phyloP scores from a whole-genome alignment of 805 yeast genomes.

The Candida namnaoensis region DNA sequence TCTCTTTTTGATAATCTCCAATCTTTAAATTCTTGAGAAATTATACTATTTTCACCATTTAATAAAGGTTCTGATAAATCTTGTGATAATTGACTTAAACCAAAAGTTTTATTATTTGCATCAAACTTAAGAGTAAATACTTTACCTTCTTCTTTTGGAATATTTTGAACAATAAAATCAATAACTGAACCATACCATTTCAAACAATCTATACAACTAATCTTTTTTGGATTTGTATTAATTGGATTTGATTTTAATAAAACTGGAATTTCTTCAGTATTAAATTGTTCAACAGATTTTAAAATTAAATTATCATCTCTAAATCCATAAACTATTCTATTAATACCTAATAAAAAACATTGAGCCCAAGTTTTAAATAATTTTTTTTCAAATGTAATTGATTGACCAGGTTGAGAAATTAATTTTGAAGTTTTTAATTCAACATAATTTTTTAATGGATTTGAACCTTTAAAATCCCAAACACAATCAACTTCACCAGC shows the following conservation, averaged over 20 bases:
- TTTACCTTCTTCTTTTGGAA: constrained; percentile 45
- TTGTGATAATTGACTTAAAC: constrained; percentile 37
- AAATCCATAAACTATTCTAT: constrained; percentile 78
- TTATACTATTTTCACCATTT: constrained; percentile 29
- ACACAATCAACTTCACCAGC: constrained; percentile 94
- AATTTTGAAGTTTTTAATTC: constrained; percentile 72
- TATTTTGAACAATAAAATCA: constrained; percentile 59
- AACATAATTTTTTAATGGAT: constrained; percentile 57
- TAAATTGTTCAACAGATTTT: constrained; percentile 62
- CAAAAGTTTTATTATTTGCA: constrained; percentile 42
- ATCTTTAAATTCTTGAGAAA: constrained; percentile 41
- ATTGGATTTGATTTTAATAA: constrained; percentile 45
- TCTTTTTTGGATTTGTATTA: constrained; percentile 29
- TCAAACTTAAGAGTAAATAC: constrained; percentile 51
- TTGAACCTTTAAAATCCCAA: constrained; percentile 52
- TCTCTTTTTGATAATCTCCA: constrained; percentile 33
- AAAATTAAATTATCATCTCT: constrained; percentile 66
- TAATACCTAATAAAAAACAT: constrained; percentile 80
- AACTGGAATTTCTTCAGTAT: constrained; percentile 73
- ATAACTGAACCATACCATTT: constrained; percentile 82
- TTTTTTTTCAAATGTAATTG: constrained; percentile 64
- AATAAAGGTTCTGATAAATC: constrained; percentile 26
- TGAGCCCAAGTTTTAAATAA: constrained; percentile 87
- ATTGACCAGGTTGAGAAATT: constrained; percentile 47
- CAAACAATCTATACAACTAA: constrained; percentile 70